These are phyloP conservation scores for Spencermartinsiella europaea DNA, from an alignment of 805 yeast genomes.

Conservation along the genomic window DNA sequence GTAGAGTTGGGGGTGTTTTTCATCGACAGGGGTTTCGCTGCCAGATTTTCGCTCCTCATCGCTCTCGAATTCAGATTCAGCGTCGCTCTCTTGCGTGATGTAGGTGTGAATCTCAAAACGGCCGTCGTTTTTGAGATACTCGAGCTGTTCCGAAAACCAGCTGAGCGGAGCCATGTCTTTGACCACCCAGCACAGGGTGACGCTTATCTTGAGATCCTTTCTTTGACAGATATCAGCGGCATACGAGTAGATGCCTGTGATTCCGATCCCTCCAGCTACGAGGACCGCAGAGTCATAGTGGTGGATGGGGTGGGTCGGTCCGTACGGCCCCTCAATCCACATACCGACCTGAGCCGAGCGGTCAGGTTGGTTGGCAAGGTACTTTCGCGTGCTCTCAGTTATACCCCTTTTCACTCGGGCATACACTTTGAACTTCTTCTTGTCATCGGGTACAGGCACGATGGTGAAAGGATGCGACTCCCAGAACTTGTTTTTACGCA, in stretches of 20 bases:
- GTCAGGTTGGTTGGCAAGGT: constrained; percentile 6
- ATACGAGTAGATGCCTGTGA: constrained; percentile 55
- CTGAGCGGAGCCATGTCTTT: constrained; percentile 24
- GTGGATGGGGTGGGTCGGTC: constrained; percentile 46
- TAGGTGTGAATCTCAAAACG: constrained; percentile 31
- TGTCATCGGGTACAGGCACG: constrained; percentile 13
- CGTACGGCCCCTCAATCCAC: constrained; percentile 68
- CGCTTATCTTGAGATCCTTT: constrained; percentile 10
- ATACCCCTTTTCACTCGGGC: constrained; percentile 17
- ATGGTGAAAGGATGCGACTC: constrained; percentile 72
- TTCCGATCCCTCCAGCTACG: constrained; percentile 72
- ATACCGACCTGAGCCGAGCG: constrained; percentile 16
- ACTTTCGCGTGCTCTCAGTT: constrained; percentile 13
- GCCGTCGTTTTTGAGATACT: constrained; percentile 19
- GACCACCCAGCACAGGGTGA: constrained; percentile 31
- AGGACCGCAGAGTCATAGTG: constrained; percentile 52
- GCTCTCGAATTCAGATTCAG: neutral
- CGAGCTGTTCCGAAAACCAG: constrained; percentile 30
- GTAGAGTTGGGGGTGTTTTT: neutral
- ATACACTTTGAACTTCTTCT: constrained; percentile 12
- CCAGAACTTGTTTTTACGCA: constrained; percentile 50
- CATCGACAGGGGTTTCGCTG: neutral
- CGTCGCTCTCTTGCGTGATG: constrained; percentile 8
- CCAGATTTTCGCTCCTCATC: neutral
- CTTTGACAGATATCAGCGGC: constrained; percentile 17